Conservation (phyloP, 2,329 filamentous ascomycete species). For the Aspergillus pseudotamarii region DNA sequence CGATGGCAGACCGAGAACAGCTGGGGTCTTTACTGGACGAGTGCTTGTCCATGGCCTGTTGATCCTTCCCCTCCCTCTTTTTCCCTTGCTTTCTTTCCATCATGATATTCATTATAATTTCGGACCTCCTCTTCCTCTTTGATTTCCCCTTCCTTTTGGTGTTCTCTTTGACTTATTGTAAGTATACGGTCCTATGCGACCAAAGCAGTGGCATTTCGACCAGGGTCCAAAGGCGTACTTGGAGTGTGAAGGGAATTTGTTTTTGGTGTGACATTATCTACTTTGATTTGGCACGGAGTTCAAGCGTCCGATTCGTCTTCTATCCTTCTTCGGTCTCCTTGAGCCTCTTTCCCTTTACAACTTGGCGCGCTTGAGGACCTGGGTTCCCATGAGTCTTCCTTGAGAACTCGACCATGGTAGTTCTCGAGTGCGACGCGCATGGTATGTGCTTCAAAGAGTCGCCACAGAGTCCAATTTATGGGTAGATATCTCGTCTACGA, state of each 20-base stretch:
- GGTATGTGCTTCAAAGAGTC: background rate
- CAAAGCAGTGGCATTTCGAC: slow-evolving; percentile 20
- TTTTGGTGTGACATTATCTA: slow-evolving; percentile 18
- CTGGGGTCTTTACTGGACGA: slow-evolving; percentile 44
- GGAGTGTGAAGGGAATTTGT: slow-evolving; percentile 26
- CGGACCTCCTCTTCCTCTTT: background rate
- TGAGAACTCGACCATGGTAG: background rate
- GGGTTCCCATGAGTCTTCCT: background rate
- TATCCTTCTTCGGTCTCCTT: slow-evolving; percentile 18
- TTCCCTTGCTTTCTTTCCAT: slow-evolving; percentile 6
- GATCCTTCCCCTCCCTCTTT: slow-evolving; percentile 18
- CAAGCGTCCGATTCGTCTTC: slow-evolving; percentile 22
- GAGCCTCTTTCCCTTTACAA: slow-evolving; percentile 14
- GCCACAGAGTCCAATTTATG: background rate
- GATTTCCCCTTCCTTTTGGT: background rate
- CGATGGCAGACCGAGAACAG: slow-evolving; percentile 39
- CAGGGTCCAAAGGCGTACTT: slow-evolving; percentile 31
- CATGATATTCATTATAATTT: background rate
- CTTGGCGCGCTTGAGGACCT: slow-evolving; percentile 13
- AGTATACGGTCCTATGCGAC: slow-evolving; percentile 5
- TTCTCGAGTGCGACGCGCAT: background rate
- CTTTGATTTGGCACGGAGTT: slow-evolving; percentile 35
- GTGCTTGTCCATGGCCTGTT: slow-evolving; percentile 46
- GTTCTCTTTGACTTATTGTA: background rate
- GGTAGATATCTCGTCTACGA: background rate